Evolutionary conservation across 1,139 yeast genomes (phyloP).

Genomic region (Yamadazyma friedrichii): DNA sequence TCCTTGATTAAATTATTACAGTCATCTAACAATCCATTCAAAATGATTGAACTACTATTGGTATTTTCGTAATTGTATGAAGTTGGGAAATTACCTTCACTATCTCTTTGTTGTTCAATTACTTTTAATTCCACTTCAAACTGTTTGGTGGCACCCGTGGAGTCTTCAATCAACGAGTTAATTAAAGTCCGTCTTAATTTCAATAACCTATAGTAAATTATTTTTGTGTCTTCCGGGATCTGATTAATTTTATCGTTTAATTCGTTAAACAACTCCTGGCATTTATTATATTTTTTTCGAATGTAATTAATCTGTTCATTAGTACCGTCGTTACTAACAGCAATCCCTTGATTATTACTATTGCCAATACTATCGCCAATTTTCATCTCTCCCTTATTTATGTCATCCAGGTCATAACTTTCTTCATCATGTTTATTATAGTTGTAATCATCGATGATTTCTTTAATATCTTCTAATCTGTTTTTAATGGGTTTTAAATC

Average conservation of each 20-base stretch:
- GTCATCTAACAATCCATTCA: constrained; percentile 77
- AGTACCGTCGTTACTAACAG: constrained; percentile 17
- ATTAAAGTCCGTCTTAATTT: constrained; percentile 33
- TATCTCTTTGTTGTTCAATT: constrained; percentile 35
- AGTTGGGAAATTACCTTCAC: constrained; percentile 29
- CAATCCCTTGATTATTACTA: constrained; percentile 13
- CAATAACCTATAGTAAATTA: constrained; percentile 48
- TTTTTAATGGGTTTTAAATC: constrained; percentile 76
- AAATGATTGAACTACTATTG: constrained; percentile 49
- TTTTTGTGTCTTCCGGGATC: constrained; percentile 55
- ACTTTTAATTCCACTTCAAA: constrained; percentile 23
- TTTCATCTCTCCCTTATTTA: constrained; percentile 8
- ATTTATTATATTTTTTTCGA: constrained; percentile 57
- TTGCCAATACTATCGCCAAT: background rate
- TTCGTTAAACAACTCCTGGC: constrained; percentile 51
- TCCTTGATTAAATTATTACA: constrained; percentile 75
- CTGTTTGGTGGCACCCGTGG: constrained; percentile 9
- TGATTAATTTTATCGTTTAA: constrained; percentile 55
- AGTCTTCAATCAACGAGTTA: constrained; percentile 28
- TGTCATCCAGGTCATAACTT: constrained; percentile 14
- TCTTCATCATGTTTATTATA: constrained; percentile 35
- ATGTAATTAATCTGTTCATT: constrained; percentile 59
- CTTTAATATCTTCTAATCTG: constrained; percentile 65
- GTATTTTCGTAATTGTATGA: constrained; percentile 16
- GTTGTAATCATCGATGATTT: constrained; percentile 47